Percentiles rank a stretch among this genome's conserved stretches.
phyloP scores from a whole-genome alignment of 306 rosid genomes.

The Crataegus laevigata region DNA sequence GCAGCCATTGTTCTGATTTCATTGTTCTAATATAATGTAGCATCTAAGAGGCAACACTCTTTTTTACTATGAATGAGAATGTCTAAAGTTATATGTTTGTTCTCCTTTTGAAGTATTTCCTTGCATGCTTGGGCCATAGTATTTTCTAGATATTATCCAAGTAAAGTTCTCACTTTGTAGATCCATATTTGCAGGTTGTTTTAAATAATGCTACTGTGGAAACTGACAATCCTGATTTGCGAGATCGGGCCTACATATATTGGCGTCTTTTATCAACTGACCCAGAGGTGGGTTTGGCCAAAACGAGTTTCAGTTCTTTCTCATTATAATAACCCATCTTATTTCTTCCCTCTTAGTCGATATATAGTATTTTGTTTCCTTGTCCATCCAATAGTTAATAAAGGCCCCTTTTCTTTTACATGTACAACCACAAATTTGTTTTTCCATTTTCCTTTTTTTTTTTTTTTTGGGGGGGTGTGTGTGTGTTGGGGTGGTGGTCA shows the following conservation, averaged over 20 bases:
- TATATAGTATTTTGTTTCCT: background rate
- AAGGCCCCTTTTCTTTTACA: background rate
- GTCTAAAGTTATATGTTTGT: background rate
- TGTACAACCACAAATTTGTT: background rate
- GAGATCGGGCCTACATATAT: constrained; percentile 98
- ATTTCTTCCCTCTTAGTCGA: background rate
- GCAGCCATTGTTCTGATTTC: background rate
- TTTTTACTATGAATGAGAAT: background rate
- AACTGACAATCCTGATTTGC: constrained; percentile 98
- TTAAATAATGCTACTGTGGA: constrained; percentile 95
- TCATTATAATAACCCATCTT: background rate
- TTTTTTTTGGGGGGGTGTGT: background rate
- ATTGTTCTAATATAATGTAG: background rate
- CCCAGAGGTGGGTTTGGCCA: constrained; percentile 69
- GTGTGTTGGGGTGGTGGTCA: too few species aligned
- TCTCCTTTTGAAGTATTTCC: background rate
- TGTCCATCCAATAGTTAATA: background rate
- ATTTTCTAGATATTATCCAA: background rate
- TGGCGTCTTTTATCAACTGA: constrained; percentile 99
- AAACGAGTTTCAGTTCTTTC: background rate
- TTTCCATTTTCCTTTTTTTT: background rate
- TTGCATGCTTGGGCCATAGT: background rate
- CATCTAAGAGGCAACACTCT: background rate
- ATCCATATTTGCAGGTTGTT: constrained; percentile 60
- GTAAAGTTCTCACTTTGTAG: constrained; percentile 19